phyloP scores from a whole-genome alignment of 2,329 filamentous ascomycete species.

The Colletotrichum neosansevieriae region DNA sequence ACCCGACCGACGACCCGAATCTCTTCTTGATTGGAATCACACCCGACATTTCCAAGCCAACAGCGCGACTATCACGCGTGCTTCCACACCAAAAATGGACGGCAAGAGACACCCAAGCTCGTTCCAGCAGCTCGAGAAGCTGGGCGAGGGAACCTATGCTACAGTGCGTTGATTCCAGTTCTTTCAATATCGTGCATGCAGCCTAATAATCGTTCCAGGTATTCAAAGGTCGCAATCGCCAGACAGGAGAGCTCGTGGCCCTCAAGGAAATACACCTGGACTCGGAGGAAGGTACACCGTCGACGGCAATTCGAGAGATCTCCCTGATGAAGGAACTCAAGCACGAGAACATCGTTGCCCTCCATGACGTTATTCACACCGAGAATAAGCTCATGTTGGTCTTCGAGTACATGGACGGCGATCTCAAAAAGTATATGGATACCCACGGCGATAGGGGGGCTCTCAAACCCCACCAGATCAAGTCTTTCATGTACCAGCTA shows the following conservation, averaged over 20 bases:
- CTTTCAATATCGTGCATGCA: background rate
- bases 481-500: constrained; percentile 99
- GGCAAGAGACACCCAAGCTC: constrained; percentile 93
- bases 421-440: constrained; percentile 99
- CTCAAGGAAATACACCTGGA: constrained; percentile 99
- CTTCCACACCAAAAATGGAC: constrained; percentile 74
- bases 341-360: constrained; percentile 96
- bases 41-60: background rate
- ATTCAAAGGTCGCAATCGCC: constrained; percentile 97
- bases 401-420: constrained; percentile 98
- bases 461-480: constrained; percentile 90
- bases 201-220: constrained; percentile 68
- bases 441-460: constrained; percentile 89
- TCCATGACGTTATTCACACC: constrained; percentile 99
- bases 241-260: constrained; percentile 95
- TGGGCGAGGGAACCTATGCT: constrained; percentile 98
- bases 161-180: constrained; percentile 73
- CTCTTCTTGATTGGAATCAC: no score
- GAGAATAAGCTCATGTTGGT: constrained; percentile 99
- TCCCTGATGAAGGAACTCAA: constrained; percentile 99
- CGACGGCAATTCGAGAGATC: constrained; percentile 97
- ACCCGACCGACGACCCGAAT: no score
- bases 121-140: constrained; percentile 99
- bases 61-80: background rate
- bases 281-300: constrained; percentile 97